Evolutionary conservation across 2,329 filamentous ascomycete species (phyloP).

Genomic region (Fusarium sp.): DNA sequence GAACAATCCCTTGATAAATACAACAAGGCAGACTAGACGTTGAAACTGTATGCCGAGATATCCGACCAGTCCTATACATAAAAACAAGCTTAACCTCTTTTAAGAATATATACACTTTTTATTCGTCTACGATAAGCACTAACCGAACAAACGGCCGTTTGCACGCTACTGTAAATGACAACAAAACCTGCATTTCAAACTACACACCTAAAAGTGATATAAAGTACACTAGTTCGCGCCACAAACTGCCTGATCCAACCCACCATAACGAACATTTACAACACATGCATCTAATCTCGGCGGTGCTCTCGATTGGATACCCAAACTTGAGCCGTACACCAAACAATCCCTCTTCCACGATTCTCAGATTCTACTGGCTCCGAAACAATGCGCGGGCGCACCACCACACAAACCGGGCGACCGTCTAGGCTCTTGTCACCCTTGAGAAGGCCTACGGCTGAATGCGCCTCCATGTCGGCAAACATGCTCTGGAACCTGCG

Average conservation of each 20-base stretch:
- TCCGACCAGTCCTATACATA: background rate
- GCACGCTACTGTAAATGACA: background rate
- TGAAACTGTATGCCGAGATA: background rate
- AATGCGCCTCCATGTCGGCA: background rate
- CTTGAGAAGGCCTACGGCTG: background rate
- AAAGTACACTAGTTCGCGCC: background rate
- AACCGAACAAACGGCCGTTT: background rate
- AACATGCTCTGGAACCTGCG: background rate
- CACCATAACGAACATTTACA: no score
- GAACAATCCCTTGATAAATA: background rate
- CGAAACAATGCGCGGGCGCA: background rate
- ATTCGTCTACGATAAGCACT: background rate
- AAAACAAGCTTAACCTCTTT: background rate
- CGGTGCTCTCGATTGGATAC: background rate
- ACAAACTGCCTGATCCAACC: no score
- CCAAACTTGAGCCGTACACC: background rate
- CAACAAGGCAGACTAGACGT: background rate
- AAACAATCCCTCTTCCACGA: background rate
- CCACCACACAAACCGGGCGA: background rate
- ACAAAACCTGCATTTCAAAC: background rate
- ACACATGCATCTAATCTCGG: no score
- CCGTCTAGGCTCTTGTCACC: background rate
- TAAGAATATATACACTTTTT: background rate
- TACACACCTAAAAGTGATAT: background rate
- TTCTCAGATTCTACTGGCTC: background rate